These are phyloP conservation scores for Globisporangium nagaii DNA, from an alignment of 352 stramenopile species.

Conservation along the genomic window DNA sequence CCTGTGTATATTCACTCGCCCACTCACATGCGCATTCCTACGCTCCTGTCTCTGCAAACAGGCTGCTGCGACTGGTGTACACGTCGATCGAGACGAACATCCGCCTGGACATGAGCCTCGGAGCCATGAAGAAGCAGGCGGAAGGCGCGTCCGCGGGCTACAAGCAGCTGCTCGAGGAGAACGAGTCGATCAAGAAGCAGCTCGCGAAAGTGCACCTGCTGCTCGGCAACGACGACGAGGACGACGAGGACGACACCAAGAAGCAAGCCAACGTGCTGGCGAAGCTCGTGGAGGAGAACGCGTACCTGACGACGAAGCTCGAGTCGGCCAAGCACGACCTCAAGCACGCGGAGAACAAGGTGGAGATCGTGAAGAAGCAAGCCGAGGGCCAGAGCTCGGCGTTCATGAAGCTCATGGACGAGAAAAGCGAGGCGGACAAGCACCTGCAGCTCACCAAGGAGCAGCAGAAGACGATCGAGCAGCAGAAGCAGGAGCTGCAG, in stretches of 20 bases:
- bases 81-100: slow-evolving; percentile 61
- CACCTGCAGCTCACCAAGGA: slow-evolving; percentile 31
- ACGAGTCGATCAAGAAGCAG: slow-evolving; percentile 61
- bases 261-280: slow-evolving; percentile 41
- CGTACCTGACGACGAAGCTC: slow-evolving; percentile 36
- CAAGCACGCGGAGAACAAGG: slow-evolving; percentile 35
- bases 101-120: slow-evolving; percentile 60
- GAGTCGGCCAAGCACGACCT: slow-evolving; percentile 29
- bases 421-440: slow-evolving; percentile 59
- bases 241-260: slow-evolving; percentile 18
- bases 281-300: slow-evolving; percentile 64
- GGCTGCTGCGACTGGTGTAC: slow-evolving; percentile 74
- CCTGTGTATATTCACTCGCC: background rate
- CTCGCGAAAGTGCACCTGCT: slow-evolving; percentile 61
- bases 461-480: slow-evolving; percentile 38
- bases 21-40: no score
- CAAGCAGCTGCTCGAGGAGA: slow-evolving; percentile 64
- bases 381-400: slow-evolving; percentile 67
- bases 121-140: slow-evolving; percentile 75
- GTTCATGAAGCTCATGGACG: slow-evolving; percentile 83
- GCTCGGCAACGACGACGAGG: slow-evolving; percentile 16
- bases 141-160: slow-evolving; percentile 60
- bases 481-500: slow-evolving; percentile 36
- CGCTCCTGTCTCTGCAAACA: slow-evolving; percentile 11
- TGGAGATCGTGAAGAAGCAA: slow-evolving; percentile 71